These are phyloP conservation scores for Coriaria nepalensis DNA, from an alignment of 306 rosid genomes.

Conservation along the genomic window DNA sequence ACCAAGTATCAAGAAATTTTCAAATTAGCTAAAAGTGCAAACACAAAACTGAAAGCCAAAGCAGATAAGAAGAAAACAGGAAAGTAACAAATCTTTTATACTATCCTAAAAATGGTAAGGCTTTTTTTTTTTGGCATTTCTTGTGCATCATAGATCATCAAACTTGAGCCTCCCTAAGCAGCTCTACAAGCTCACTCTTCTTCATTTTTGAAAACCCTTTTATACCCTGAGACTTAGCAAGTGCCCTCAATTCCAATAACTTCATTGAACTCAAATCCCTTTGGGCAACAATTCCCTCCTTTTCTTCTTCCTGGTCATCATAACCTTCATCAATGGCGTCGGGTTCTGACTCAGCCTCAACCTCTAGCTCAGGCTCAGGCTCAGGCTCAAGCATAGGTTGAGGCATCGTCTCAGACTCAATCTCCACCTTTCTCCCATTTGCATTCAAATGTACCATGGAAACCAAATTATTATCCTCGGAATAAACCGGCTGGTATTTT, in stretches of 20 bases:
- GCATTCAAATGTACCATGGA: constrained; percentile 18
- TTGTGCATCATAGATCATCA: constrained; percentile 9
- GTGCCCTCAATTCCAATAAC: constrained; percentile 60
- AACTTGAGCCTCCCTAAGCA: constrained; percentile 35
- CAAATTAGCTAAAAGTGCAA: too few species aligned
- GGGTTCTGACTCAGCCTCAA: constrained; percentile 21
- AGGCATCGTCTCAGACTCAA: constrained; percentile 25
- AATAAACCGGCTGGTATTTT: constrained; percentile 40
- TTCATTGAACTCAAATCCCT: constrained; percentile 53
- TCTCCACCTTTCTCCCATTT: constrained; percentile 23
- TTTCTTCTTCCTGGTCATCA: constrained; percentile 22
- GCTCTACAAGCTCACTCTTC: constrained; percentile 59
- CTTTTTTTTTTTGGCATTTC: constrained; percentile 2
- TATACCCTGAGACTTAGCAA: constrained; percentile 71
- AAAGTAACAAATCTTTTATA: not conserved
- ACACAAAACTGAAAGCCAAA: too few species aligned
- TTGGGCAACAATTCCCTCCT: constrained; percentile 17
- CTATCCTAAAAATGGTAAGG: constrained; percentile 1
- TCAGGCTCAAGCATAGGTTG: constrained; percentile 17
- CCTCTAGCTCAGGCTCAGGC: constrained; percentile 19
- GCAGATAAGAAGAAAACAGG: not conserved
- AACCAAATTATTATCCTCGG: constrained; percentile 22
- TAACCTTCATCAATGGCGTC: constrained; percentile 28
- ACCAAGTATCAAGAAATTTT: too few species aligned
- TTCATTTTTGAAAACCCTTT: constrained; percentile 85